phyloP scores from a whole-genome alignment of 495 filamentous ascomycete genomes.

The Bryoglossum gracile region DNA sequence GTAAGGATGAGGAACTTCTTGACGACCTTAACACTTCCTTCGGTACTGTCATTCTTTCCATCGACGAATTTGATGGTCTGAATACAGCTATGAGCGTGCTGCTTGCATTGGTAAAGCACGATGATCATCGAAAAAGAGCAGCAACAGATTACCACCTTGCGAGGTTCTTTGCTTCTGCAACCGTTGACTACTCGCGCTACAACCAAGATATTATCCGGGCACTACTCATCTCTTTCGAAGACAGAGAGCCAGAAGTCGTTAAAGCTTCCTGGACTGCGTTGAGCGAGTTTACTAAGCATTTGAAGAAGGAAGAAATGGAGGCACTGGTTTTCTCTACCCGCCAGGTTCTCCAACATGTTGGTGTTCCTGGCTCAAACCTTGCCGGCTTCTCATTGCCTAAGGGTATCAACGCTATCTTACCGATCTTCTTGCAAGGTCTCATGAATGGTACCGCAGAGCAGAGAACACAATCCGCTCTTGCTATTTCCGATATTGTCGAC shows the following conservation, averaged over 20 bases:
- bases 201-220: conserved; percentile 88
- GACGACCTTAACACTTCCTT: conserved; percentile 71
- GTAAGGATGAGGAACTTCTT: conserved; percentile 67
- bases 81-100: conserved; percentile 93
- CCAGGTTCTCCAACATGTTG: conserved; percentile 76
- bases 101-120: conserved; percentile 77
- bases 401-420: conserved; percentile 93
- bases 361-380: conserved; percentile 75
- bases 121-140: conserved; percentile 78
- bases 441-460: conserved; percentile 94
- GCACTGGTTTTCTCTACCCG: conserved; percentile 80
- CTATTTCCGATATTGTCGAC: conserved; percentile 92
- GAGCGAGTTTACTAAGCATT: conserved; percentile 73
- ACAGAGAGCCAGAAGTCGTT: conserved; percentile 74
- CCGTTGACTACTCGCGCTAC: conserved; percentile 88
- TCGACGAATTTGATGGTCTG: conserved; percentile 92
- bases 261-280: conserved; percentile 90
- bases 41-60: conserved; percentile 79
- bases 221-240: conserved; percentile 85
- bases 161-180: conserved; percentile 76
- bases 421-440: conserved; percentile 94
- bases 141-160: conserved; percentile 73
- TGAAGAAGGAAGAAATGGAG: conserved; percentile 99
- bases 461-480: conserved; percentile 82
- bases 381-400: conserved; percentile 90